Evolutionary conservation across 78 protist species (phyloP).

Genomic region (Protostelium mycophagum): DNA sequence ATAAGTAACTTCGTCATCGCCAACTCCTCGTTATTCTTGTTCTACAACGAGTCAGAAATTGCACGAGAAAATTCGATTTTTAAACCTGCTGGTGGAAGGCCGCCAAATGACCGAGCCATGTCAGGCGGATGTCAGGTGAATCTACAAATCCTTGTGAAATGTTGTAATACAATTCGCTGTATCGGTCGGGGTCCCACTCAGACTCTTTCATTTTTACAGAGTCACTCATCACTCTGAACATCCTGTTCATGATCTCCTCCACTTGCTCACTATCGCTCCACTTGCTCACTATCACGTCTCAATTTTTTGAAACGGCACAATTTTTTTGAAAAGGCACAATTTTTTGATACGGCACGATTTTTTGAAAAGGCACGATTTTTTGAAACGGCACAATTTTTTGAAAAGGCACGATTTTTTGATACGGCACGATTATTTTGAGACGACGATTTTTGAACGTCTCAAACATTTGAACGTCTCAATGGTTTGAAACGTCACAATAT

Average conservation of each 20-base stretch:
- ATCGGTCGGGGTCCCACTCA: constrained; percentile 53
- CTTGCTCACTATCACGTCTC: too few relatives aligned
- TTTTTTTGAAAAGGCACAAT: too few relatives aligned
- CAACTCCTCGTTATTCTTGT: constrained; percentile 32
- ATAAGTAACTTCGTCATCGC: constrained; percentile 38
- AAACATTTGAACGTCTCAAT: too few relatives aligned
- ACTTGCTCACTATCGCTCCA: constrained; percentile 45
- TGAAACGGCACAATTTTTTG: too few relatives aligned
- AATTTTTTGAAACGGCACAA: too few relatives aligned
- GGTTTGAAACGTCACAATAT: too few relatives aligned
- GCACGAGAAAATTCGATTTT: background rate
- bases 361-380: too few relatives aligned
- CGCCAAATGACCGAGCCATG: constrained; percentile 53
- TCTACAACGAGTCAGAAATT: background rate
- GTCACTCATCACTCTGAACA: constrained; percentile 36
- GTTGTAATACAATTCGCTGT: constrained; percentile 41
- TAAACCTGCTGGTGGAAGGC: constrained; percentile 10
- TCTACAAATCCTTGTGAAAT: constrained; percentile 37
- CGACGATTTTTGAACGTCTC: too few relatives aligned
- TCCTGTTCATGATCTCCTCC: constrained; percentile 27
- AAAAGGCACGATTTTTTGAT: too few relatives aligned
- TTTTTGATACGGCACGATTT: too few relatives aligned
- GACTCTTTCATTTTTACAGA: constrained; percentile 36
- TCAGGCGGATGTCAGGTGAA: constrained; percentile 58
- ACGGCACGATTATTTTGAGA: too few relatives aligned